phyloP scores from a whole-genome alignment of 2,329 filamentous ascomycete genomes.

The Sclerotinia subarctica region DNA sequence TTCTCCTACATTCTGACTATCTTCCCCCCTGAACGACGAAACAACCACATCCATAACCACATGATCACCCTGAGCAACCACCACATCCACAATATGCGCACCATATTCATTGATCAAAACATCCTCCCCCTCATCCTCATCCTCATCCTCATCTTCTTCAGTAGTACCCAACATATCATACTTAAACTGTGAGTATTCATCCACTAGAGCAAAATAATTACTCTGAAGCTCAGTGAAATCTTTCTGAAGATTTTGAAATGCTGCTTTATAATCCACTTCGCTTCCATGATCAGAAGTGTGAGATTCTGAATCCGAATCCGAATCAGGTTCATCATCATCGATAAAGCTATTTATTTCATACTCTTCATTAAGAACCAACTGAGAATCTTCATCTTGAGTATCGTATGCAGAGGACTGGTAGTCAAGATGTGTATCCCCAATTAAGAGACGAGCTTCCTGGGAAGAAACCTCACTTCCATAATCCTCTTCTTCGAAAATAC shows the following conservation, averaged over 20 bases:
- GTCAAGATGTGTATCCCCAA: constrained; percentile 29
- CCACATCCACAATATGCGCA: background rate
- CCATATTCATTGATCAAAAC: background rate
- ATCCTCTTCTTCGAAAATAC: constrained; percentile 20
- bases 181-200: background rate
- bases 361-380: constrained; percentile 24
- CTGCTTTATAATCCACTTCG: background rate
- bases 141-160: background rate
- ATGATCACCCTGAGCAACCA: background rate
- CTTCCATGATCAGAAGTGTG: background rate
- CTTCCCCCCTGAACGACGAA: background rate
- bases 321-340: constrained; percentile 25
- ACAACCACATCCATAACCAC: background rate
- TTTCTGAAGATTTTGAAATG: background rate
- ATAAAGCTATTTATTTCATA: constrained; percentile 35
- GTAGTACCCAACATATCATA: background rate
- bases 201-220: background rate
- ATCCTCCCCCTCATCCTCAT: background rate
- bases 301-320: constrained; percentile 19
- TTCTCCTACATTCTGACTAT: no score
- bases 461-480: constrained; percentile 19
- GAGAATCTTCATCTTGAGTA: constrained; percentile 29
- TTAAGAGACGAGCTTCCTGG: constrained; percentile 7
- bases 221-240: background rate
- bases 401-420: constrained; percentile 35